Percentiles rank a stretch among this genome's conserved stretches.
phyloP scores from a whole-genome alignment of 305 asterid species.

The Fraxinus sp. region DNA sequence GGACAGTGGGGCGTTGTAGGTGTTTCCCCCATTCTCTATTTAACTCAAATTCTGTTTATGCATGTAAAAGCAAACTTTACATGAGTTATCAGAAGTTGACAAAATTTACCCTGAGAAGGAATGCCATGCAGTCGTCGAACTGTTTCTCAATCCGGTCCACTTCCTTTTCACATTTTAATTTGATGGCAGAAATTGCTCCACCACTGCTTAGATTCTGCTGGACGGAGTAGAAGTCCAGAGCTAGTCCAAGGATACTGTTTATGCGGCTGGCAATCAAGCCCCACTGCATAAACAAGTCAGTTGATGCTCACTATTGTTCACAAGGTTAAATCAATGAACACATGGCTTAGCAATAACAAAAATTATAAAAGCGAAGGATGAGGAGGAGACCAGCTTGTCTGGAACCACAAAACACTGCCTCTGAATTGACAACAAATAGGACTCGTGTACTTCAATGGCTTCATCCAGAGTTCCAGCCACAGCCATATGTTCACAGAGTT shows the following conservation, averaged over 20 bases:
- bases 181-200: conserved; percentile 72
- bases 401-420: conserved; percentile 95
- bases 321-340: conserved; percentile 13
- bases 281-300: conserved; percentile 50
- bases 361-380: conserved; percentile 10
- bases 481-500: conserved; percentile 85
- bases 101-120: conserved; percentile 80
- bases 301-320: conserved; percentile 5
- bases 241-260: conserved; percentile 83
- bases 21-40: neutral
- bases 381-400: conserved; percentile 76
- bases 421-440: conserved; percentile 82
- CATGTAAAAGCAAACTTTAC: neutral
- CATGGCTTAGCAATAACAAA: conserved; percentile 7
- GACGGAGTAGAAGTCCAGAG: conserved; percentile 78
- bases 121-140: conserved; percentile 92
- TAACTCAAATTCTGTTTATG: neutral
- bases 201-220: conserved; percentile 70
- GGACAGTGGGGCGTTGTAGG: neutral
- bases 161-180: conserved; percentile 86
- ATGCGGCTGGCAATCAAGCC: conserved; percentile 96
- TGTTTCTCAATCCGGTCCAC: conserved; percentile 80
- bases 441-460: conserved; percentile 92
- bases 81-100: neutral
- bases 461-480: conserved; percentile 88